Conservation (phyloP, 306 rosid genomes). For the Malus orientalis region DNA sequence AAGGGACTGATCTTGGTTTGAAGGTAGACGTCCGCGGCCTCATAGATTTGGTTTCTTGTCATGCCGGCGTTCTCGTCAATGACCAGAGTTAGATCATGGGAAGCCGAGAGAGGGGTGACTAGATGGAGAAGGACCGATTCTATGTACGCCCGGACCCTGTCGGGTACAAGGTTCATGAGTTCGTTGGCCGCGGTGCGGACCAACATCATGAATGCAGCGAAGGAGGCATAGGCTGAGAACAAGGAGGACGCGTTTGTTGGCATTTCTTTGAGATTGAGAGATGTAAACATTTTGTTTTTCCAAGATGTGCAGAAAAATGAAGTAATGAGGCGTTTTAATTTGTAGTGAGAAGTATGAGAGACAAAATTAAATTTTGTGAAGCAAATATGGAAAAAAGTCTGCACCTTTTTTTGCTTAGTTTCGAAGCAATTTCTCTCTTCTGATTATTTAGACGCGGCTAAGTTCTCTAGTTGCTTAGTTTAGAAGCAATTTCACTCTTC, state of each 20-base stretch:
- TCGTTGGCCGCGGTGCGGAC: constrained; percentile 17
- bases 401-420: too few relatives aligned
- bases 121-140: constrained; percentile 4
- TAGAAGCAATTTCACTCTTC: too few relatives aligned
- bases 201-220: constrained; percentile 20
- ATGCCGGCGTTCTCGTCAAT: constrained; percentile 19
- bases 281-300: not conserved
- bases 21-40: constrained; percentile 27
- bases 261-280: not conserved
- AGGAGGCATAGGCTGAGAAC: constrained; percentile 28
- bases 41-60: constrained; percentile 26
- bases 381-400: too few relatives aligned
- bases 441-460: too few relatives aligned
- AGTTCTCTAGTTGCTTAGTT: too few relatives aligned
- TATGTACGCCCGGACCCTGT: constrained; percentile 11
- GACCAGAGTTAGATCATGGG: constrained; percentile 13
- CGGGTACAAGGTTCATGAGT: not conserved
- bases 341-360: too few relatives aligned
- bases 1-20: constrained; percentile 13
- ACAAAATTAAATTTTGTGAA: too few relatives aligned
- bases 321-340: too few relatives aligned
- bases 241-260: constrained; percentile 12
- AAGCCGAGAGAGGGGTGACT: constrained; percentile 4
- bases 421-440: too few relatives aligned
- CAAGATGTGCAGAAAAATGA: too few relatives aligned